Evolutionary conservation across 176 grass and related monocot genomes (phyloP), one percentile per base, ranked within the genome.

Genomic region (Phragmites australis): DNA sequence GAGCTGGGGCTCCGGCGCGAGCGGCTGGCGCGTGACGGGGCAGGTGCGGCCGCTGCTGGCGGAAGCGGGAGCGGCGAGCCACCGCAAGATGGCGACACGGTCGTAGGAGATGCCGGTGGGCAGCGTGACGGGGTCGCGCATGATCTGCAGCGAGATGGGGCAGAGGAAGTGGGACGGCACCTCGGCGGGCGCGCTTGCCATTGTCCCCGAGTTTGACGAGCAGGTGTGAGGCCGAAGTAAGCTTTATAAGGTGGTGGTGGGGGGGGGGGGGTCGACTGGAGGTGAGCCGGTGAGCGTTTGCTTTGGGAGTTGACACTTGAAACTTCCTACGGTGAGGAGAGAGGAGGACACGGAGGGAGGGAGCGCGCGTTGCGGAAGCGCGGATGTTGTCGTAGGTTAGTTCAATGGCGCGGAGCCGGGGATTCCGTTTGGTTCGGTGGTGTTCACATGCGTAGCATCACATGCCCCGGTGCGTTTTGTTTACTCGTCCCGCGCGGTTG

Each of bases 101-200:
- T 99, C 92, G 60, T 93, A 95, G 78, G 90, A 88, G 83, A 99
- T 99, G 29, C 96, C 96, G 34, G 92, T 94, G 32, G 85, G 54
- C 21, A 94, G 90, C 63, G 92, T 93, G 48, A 99, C 92, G 45
- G 96, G 96, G 63, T 99, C 96, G 40, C 84, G 70, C 96, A 99
- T 99, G 52, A 99, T 77, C 50, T 99, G 80, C 59, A 99, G 86
- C 46, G 96, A 99, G 49, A 99, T 99, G 31, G 96, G 96, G 82
- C 96, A 99, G 37, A 99, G 84, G 81, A 93, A 99, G 72, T 95
- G 94, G 55, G 88, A 83, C 16, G 96, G 96, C 56, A 95, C 82
- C 80, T 97, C 92, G 27, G 83, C 72, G 0, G 32, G 45, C 17
- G 68, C 67, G 69, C 32, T 69, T 30, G 77, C 89, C 90, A 64